Evolutionary conservation across 202 grass and related monocot genomes (phyloP), one percentile per base, ranked within the genome.

Genomic region (Setaria italica): DNA sequence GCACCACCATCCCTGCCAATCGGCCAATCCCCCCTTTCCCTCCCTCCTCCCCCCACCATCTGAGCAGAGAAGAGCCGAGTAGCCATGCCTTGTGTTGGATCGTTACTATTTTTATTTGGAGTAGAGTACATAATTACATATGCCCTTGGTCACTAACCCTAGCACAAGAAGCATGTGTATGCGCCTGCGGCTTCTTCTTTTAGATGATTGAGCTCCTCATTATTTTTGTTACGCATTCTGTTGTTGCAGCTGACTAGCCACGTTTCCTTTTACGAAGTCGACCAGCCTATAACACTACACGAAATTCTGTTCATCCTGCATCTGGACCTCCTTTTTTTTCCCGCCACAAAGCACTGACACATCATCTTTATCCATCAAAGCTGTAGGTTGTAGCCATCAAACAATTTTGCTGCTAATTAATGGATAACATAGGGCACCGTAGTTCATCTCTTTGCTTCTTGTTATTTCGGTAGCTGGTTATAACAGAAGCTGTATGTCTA

Each of bases 301-400:
- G 5, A 35, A 43, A 46, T 77, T 62, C 15, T 76, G 7, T 70
- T 29, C 16, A 16, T 45, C 51, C 16, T 62, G 39, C 39, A 41
- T 41, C 39, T 41, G 39, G 39, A 41, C 39, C 37, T 39, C 37
- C 37, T 39, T 57, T 21, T 6, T 21, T 25, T 43, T 15, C 2
- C 21, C 11, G 0, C 9, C 19, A 13, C 21, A 76, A 60, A 15
- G 14, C 48, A 15, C 39, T 39, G 46, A 7, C n/a, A 81, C 16
- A 65, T 82, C 35, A 42, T 69, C 50, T 58, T 58, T 49, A 76
- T 50, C 9, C 32, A 48, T 45, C 53, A 49, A 58, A 81, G 33
- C 9, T 48, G 39, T 70, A 12, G 25, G 25, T 25, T 25, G 25
- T 25, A 25, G 25, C 30, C 32, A 4, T 32, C 13, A 20, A 3